Evolutionary conservation across 768 basidiomycete species (phyloP).

Genomic region (Terana coerulea): DNA sequence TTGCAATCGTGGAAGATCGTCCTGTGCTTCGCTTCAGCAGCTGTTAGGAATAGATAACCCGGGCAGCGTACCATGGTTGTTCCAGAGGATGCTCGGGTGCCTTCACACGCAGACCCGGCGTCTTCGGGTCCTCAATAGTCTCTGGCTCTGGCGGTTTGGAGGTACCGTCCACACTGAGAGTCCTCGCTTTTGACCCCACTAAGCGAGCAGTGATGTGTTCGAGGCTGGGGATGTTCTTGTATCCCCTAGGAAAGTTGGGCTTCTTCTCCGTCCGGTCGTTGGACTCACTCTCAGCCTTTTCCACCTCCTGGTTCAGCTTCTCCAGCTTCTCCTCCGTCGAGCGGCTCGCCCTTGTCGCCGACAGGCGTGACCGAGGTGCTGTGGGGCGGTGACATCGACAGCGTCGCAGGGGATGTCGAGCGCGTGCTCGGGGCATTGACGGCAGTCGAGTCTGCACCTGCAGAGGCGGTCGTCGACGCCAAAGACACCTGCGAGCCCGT

Average conservation of each 20-base stretch:
- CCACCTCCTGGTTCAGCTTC: slow-evolving; percentile 55
- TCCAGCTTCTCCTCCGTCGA: slow-evolving; percentile 68
- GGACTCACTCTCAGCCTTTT: slow-evolving; percentile 21
- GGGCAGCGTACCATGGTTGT: slow-evolving; percentile 64
- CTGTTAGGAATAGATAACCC: too few species aligned
- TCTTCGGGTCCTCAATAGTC: slow-evolving; percentile 80
- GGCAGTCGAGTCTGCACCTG: slow-evolving; percentile 53
- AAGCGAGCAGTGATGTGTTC: slow-evolving; percentile 82
- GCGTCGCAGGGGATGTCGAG: slow-evolving; percentile 57
- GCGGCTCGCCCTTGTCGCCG: slow-evolving; percentile 42
- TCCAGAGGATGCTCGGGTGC: slow-evolving; percentile 81
- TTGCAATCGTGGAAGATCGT: slow-evolving; percentile 90
- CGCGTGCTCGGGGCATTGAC: slow-evolving; percentile 68
- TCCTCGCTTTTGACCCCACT: slow-evolving; percentile 64
- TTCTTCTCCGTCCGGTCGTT: slow-evolving; percentile 25
- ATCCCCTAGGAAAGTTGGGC: slow-evolving; percentile 52
- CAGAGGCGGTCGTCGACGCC: slow-evolving; percentile 29
- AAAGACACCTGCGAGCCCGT: slow-evolving; percentile 53
- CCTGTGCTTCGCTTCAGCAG: slow-evolving; percentile 45
- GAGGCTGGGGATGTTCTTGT: slow-evolving; percentile 85
- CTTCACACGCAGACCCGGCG: slow-evolving; percentile 66
- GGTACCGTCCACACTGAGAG: slow-evolving; percentile 55
- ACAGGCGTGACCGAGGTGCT: slow-evolving; percentile 40
- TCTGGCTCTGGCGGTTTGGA: slow-evolving; percentile 72
- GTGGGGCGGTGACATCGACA: slow-evolving; percentile 44